Evolutionary conservation across 305 asterid species (phyloP).

Genomic region (Stenogyne calaminthoides): DNA sequence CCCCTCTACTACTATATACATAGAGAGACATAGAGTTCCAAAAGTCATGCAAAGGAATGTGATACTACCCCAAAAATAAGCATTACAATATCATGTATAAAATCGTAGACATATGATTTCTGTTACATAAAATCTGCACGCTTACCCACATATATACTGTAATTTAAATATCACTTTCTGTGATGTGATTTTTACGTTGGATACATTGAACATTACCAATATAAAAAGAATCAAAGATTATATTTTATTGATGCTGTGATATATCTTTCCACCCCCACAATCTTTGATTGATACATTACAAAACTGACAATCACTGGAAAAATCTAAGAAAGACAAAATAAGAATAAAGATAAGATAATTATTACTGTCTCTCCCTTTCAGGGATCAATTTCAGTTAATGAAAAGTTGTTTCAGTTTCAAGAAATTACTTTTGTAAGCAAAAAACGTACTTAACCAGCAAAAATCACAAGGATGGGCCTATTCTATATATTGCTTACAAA

Average conservation of each 20-base stretch:
- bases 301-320: neutral
- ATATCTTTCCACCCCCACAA: neutral
- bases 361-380: neutral
- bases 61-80: too few relatives aligned
- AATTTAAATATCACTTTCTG: too few relatives aligned
- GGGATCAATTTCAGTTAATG: neutral
- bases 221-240: neutral
- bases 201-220: neutral
- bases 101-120: too few relatives aligned
- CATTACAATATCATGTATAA: too few relatives aligned
- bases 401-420: neutral
- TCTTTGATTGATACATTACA: neutral
- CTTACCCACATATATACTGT: too few relatives aligned
- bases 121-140: too few relatives aligned
- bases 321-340: neutral
- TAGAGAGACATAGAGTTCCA: too few relatives aligned
- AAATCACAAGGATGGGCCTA: neutral
- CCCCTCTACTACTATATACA: neutral
- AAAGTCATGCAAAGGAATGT: too few relatives aligned
- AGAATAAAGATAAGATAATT: neutral
- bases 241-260: neutral
- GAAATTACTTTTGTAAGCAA: neutral
- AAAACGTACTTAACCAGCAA: neutral
- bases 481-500: neutral
- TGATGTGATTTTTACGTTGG: neutral